A percentile compares a stretch with the other conserved stretches of the same genome.
Conservation (phyloP, 768 basidiomycete genomes). For the Rhodosporidiobolus sp. region DNA sequence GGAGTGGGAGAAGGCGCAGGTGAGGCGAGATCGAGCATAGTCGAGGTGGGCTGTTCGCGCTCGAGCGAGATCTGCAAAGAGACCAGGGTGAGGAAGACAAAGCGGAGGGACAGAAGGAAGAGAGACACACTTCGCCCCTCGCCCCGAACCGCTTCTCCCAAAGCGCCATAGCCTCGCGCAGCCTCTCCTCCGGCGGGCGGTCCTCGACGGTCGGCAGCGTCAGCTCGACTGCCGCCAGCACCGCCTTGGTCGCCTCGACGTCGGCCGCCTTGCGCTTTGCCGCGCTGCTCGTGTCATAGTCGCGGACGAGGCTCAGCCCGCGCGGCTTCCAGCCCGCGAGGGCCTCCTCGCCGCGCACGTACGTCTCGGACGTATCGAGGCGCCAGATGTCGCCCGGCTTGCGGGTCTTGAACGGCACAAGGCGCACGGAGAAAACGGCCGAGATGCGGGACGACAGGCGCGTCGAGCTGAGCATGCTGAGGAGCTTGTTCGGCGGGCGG, state of each 20-base stretch:
- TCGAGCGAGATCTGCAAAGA: conserved; percentile 68
- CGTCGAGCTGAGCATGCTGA: conserved; percentile 71
- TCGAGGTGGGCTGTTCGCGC: conserved; percentile 58
- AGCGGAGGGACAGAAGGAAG: background rate
- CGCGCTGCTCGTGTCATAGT: conserved; percentile 68
- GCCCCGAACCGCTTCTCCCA: conserved; percentile 84
- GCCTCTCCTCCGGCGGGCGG: conserved; percentile 35
- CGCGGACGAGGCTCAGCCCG: conserved; percentile 82
- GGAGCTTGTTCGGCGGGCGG: conserved; percentile 71
- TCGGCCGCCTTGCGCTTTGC: conserved; percentile 77
- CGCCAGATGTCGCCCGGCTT: conserved; percentile 89
- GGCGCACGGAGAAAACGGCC: conserved; percentile 74
- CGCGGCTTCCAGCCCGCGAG: conserved; percentile 81
- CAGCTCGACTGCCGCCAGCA: conserved; percentile 55
- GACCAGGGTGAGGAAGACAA: conserved; percentile 33
- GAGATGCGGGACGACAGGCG: conserved; percentile 75
- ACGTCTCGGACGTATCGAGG: conserved; percentile 89
- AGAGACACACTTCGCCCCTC: conserved; percentile 62
- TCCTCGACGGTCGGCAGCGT: conserved; percentile 28
- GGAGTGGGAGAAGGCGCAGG: conserved; percentile 11
- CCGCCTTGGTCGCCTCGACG: conserved; percentile 79
- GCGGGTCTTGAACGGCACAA: conserved; percentile 79
- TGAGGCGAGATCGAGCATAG: conserved; percentile 43
- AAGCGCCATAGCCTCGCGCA: conserved; percentile 65
- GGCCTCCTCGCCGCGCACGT: conserved; percentile 85